Evolutionary conservation across 2,329 filamentous ascomycete species (phyloP).

Genomic region (Tolypocladium guangdongense): DNA sequence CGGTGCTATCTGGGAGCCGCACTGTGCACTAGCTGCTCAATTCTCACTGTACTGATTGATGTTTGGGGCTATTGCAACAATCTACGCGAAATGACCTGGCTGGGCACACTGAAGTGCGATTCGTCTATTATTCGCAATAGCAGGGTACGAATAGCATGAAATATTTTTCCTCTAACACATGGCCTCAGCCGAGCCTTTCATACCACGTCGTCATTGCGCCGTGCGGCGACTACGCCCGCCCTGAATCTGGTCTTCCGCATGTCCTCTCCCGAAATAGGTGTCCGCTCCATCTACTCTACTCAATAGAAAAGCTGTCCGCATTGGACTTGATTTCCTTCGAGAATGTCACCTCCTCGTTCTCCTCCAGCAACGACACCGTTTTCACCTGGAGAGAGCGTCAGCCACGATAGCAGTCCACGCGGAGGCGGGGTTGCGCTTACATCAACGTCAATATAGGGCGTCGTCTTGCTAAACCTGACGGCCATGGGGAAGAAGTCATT

Average conservation of each 20-base stretch:
- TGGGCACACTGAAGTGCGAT: background rate
- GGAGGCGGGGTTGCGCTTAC: slow-evolving; percentile 46
- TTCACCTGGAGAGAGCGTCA: slow-evolving; percentile 38
- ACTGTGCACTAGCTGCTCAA: background rate
- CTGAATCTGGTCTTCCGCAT: background rate
- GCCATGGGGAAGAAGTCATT: slow-evolving; percentile 98
- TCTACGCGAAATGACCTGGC: background rate
- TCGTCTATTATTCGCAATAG: too few species aligned
- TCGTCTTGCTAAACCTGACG: slow-evolving; percentile 75
- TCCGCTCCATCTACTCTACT: slow-evolving; percentile 32
- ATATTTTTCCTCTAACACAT: background rate
- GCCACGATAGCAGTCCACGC: slow-evolving; percentile 3
- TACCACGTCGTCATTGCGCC: background rate
- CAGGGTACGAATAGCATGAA: background rate
- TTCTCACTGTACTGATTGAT: background rate
- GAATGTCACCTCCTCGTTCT: slow-evolving; percentile 70
- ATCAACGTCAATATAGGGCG: slow-evolving; percentile 85
- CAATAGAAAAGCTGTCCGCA: slow-evolving; percentile 66
- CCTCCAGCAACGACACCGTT: slow-evolving; percentile 59
- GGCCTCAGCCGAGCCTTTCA: background rate
- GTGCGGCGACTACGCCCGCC: background rate
- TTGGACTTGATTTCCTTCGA: slow-evolving; percentile 71
- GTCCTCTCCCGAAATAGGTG: background rate
- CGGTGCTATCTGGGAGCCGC: background rate
- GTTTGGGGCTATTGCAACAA: background rate